These are phyloP conservation scores for Orychophragmus violaceus DNA, from an alignment of 345 rosid genomes.

Conservation along the genomic window DNA sequence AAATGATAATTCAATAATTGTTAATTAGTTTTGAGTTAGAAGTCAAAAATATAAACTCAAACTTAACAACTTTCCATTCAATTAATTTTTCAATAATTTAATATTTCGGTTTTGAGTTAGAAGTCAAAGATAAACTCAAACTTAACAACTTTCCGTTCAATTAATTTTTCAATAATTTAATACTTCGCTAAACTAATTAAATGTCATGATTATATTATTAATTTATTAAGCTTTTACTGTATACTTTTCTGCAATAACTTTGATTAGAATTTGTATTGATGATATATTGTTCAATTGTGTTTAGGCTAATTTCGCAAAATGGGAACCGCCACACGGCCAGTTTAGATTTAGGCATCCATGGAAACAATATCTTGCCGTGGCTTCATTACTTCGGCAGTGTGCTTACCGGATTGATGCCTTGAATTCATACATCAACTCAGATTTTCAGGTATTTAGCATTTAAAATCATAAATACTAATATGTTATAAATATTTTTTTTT, in stretches of 20 bases:
- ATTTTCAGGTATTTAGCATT: conserved; percentile 36
- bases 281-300: not conserved
- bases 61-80: too few species aligned
- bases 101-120: too few species aligned
- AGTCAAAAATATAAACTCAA: too few species aligned
- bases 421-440: conserved; percentile 41
- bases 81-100: too few species aligned
- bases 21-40: too few species aligned
- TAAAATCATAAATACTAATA: not conserved
- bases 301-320: conserved; percentile 78
- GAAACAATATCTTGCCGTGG: conserved; percentile 56
- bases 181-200: too few species aligned
- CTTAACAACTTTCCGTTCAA: too few species aligned
- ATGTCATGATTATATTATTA: too few species aligned
- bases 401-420: conserved; percentile 65
- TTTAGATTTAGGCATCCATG: conserved; percentile 78
- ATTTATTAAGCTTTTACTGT: too few species aligned
- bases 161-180: too few species aligned
- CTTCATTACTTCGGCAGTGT: conserved; percentile 57
- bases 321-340: conserved; percentile 95
- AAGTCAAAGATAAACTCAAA: too few species aligned
- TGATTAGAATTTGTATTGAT: not conserved
- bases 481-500: not conserved
- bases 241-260: not conserved
- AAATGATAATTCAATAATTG: too few species aligned